Conservation (phyloP, 257 asterid species). For the Fraxinus anomala region DNA sequence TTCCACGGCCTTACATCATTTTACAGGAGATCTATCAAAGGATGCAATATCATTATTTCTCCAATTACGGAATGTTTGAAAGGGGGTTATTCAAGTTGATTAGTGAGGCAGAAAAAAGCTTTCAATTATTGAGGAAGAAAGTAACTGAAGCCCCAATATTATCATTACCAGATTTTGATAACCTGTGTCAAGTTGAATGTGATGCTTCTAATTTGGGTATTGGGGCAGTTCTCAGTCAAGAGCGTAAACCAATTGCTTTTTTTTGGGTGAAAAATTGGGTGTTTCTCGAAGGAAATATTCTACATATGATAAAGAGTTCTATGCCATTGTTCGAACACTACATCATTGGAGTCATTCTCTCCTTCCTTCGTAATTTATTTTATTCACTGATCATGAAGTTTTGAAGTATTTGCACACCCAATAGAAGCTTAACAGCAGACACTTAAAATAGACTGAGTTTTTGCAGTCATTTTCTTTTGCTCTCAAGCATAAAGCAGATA, state of each 20-base stretch:
- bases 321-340: neutral
- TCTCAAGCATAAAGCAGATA: no score
- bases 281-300: neutral
- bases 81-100: neutral
- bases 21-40: neutral
- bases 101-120: neutral
- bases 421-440: no score
- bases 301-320: no score
- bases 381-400: no score
- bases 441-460: no score
- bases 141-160: neutral
- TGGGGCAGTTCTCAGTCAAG: no score
- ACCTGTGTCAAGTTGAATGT: neutral
- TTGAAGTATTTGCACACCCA: no score
- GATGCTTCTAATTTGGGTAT: neutral
- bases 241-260: no score
- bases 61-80: slow-evolving; percentile 6
- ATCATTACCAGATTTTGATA: neutral
- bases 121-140: neutral
- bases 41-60: neutral
- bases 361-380: no score
- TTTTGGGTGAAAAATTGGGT: no score
- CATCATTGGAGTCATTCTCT: no score
- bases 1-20: slow-evolving; percentile 5
- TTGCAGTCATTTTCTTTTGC: no score